Conservation (phyloP, 768 basidiomycete genomes). For the Pleurotus cornucopiae region DNA sequence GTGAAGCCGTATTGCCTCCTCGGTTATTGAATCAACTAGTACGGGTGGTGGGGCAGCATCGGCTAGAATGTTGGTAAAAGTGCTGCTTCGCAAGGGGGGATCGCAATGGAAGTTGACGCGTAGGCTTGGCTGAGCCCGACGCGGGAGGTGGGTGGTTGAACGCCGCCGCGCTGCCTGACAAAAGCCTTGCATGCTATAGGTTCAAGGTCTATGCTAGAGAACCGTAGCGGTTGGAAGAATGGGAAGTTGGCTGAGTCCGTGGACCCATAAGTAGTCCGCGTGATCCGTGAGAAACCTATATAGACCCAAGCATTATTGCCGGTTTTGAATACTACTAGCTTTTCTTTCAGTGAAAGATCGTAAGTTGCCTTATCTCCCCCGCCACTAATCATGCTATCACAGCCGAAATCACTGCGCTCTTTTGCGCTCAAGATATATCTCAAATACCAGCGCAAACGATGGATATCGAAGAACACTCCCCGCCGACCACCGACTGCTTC, state of each 20-base stretch:
- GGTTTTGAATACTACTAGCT: neutral
- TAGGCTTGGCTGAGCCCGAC: neutral
- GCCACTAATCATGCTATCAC: neutral
- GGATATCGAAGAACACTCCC: constrained; percentile 13
- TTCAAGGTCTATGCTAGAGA: no score
- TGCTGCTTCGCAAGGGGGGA: constrained; percentile 18
- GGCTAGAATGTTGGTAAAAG: constrained; percentile 72
- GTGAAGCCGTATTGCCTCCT: constrained; percentile 61
- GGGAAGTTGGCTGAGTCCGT: no score
- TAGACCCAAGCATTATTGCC: neutral
- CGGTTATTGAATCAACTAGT: constrained; percentile 63
- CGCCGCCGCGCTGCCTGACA: no score
- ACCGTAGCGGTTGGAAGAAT: no score
- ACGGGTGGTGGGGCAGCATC: constrained; percentile 66
- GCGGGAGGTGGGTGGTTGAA: neutral
- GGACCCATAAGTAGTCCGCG: no score
- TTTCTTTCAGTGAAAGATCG: neutral
- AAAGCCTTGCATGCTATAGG: no score
- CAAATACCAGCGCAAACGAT: constrained; percentile 1
- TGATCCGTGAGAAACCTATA: neutral
- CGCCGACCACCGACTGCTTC: constrained; percentile 9
- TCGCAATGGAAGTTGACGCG: constrained; percentile 14
- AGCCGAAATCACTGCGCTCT: neutral
- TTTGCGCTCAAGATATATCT: neutral
- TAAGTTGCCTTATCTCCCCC: neutral